phyloP scores from a whole-genome alignment of 2,329 filamentous ascomycete species.

The Arthroderma sp. region DNA sequence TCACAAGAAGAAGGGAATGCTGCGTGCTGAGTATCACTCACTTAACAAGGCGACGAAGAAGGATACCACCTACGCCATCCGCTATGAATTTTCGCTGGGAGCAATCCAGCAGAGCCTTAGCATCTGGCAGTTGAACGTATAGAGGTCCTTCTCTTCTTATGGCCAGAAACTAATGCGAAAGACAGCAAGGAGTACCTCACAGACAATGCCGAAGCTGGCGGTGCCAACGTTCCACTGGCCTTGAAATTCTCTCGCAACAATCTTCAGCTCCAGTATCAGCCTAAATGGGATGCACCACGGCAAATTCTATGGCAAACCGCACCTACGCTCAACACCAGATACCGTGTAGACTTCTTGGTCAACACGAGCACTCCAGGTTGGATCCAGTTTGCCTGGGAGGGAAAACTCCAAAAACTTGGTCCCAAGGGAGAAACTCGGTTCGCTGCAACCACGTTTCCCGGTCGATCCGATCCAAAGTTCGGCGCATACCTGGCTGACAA shows the following conservation, averaged over 20 bases:
- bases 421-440: constrained; percentile 5
- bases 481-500: constrained; percentile 9
- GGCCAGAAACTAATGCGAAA: neutral
- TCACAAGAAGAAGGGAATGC: constrained; percentile 10
- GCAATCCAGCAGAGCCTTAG: constrained; percentile 8
- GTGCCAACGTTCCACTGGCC: constrained; percentile 11
- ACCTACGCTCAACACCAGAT: constrained; percentile 7
- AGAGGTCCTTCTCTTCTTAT: neutral
- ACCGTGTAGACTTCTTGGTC: constrained; percentile 8
- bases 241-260: constrained; percentile 10
- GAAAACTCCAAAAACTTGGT: constrained; percentile 10
- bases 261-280: constrained; percentile 12
- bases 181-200: constrained; percentile 12
- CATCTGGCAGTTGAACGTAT: constrained; percentile 12
- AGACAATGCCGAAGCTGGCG: constrained; percentile 9
- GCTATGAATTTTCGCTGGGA: constrained; percentile 10
- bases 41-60: constrained; percentile 9
- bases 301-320: constrained; percentile 8
- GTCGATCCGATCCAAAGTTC: constrained; percentile 12
- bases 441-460: constrained; percentile 11
- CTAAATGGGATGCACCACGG: constrained; percentile 10
- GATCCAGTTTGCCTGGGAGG: constrained; percentile 10
- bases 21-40: constrained; percentile 11
- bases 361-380: constrained; percentile 10
- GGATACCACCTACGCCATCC: constrained; percentile 11